A percentile compares a stretch with the other conserved stretches of the same genome.
phyloP scores from a whole-genome alignment of 176 grass and related monocot species.

The Microstegium vimineum region DNA sequence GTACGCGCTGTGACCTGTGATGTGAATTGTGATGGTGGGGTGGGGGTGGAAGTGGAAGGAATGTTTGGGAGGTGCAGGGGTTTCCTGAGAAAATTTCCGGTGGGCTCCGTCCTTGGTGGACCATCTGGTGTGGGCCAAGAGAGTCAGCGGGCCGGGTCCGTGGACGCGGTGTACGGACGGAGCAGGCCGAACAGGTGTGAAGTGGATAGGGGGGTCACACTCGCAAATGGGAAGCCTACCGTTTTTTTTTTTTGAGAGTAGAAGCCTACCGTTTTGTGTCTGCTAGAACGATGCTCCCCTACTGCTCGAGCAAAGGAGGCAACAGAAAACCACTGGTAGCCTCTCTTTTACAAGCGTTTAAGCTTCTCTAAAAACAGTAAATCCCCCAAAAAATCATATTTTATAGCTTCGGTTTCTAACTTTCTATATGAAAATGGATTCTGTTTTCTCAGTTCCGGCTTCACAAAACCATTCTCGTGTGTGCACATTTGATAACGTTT shows the following conservation, averaged over 20 bases:
- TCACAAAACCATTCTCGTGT: too few relatives aligned
- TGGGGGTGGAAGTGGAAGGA: not conserved
- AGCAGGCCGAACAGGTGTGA: not conserved
- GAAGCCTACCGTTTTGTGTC: not conserved
- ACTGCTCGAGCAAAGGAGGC: too few relatives aligned
- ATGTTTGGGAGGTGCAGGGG: not conserved
- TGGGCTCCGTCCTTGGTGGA: not conserved
- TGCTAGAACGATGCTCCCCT: not conserved
- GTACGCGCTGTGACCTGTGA: not conserved
- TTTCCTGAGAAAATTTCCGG: not conserved
- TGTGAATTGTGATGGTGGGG: too few relatives aligned
- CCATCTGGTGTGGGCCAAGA: rapidly evolving
- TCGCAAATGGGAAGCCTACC: not conserved
- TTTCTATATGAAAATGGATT: too few relatives aligned
- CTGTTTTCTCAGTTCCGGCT: too few relatives aligned
- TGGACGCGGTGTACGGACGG: not conserved
- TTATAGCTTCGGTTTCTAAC: too few relatives aligned
- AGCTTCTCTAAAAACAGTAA: too few relatives aligned
- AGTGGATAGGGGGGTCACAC: not conserved
- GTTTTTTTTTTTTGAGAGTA: too few relatives aligned
- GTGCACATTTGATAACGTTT: too few relatives aligned
- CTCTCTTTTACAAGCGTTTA: too few relatives aligned
- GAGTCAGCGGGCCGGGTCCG: rapidly evolving
- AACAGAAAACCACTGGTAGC: too few relatives aligned
- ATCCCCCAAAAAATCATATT: too few relatives aligned